Evolutionary conservation across 768 basidiomycete species (phyloP).

Genomic region (Trametes villosa): DNA sequence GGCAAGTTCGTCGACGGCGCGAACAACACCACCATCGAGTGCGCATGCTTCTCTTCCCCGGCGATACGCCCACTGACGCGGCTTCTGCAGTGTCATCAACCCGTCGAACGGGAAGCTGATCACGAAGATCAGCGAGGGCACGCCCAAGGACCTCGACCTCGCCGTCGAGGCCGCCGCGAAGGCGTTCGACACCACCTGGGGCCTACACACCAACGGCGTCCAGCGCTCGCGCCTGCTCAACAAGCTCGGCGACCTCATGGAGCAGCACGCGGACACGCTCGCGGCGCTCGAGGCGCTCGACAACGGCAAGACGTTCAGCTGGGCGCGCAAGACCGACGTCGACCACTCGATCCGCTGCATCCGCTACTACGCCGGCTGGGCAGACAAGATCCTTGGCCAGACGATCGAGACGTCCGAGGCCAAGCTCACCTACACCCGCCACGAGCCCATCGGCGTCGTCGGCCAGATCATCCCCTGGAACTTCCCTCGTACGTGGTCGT

Average conservation of each 20-base stretch:
- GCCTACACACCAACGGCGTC: slow-evolving; percentile 57
- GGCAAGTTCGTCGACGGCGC: slow-evolving; percentile 66
- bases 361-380: slow-evolving; percentile 88
- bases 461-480: slow-evolving; percentile 73
- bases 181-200: slow-evolving; percentile 71
- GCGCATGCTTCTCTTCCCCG: slow-evolving; percentile 31
- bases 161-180: slow-evolving; percentile 73
- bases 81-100: slow-evolving; percentile 55
- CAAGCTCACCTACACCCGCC: slow-evolving; percentile 62
- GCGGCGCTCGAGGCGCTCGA: slow-evolving; percentile 77
- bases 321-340: slow-evolving; percentile 55
- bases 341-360: slow-evolving; percentile 51
- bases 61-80: neutral
- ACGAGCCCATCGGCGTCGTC: slow-evolving; percentile 63
- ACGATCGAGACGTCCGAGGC: slow-evolving; percentile 62
- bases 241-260: slow-evolving; percentile 69
- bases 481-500: slow-evolving; percentile 47
- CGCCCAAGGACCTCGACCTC: slow-evolving; percentile 70
- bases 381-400: slow-evolving; percentile 82
- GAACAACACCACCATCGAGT: slow-evolving; percentile 70
- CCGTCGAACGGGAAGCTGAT: slow-evolving; percentile 68
- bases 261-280: slow-evolving; percentile 62
- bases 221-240: slow-evolving; percentile 58
- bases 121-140: slow-evolving; percentile 61
- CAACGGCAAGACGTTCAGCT: slow-evolving; percentile 61